Conservation (phyloP, 192 early-diverging fungal genomes). For the Neocallimastix lanati region DNA sequence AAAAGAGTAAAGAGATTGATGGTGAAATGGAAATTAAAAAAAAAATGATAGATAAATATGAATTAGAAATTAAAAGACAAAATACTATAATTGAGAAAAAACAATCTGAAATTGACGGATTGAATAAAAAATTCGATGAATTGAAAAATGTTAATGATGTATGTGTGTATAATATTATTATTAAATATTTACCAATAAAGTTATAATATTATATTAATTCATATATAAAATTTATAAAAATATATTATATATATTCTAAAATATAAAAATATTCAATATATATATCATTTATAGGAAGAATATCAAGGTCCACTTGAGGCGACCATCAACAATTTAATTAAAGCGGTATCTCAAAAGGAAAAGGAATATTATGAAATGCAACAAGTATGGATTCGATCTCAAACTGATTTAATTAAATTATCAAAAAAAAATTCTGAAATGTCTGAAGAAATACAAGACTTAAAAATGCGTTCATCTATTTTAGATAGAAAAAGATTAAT, state of each 20-base stretch:
- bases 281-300: conserved; percentile 16
- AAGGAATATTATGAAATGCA: conserved; percentile 29
- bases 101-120: conserved; percentile 33
- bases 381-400: conserved; percentile 35
- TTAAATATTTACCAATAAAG: no score
- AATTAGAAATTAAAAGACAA: conserved; percentile 29
- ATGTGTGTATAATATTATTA: conserved; percentile 5
- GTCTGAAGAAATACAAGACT: conserved; percentile 24
- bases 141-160: conserved; percentile 14
- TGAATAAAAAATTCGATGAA: conserved; percentile 42
- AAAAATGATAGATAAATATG: conserved; percentile 36
- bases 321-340: conserved; percentile 40
- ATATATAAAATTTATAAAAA: no score
- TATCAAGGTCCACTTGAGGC: conserved; percentile 39
- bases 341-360: conserved; percentile 24
- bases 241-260: no score
- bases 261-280: no score
- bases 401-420: conserved; percentile 34
- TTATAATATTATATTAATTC: no score
- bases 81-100: conserved; percentile 41
- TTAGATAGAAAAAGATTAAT: conserved; percentile 35
- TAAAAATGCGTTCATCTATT: conserved; percentile 32
- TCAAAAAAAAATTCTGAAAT: conserved; percentile 20
- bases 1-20: conserved; percentile 14
- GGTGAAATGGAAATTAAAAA: conserved; percentile 24